phyloP scores from a whole-genome alignment of 2,329 filamentous ascomycete genomes.

The Aspergillus novofumigatus region DNA sequence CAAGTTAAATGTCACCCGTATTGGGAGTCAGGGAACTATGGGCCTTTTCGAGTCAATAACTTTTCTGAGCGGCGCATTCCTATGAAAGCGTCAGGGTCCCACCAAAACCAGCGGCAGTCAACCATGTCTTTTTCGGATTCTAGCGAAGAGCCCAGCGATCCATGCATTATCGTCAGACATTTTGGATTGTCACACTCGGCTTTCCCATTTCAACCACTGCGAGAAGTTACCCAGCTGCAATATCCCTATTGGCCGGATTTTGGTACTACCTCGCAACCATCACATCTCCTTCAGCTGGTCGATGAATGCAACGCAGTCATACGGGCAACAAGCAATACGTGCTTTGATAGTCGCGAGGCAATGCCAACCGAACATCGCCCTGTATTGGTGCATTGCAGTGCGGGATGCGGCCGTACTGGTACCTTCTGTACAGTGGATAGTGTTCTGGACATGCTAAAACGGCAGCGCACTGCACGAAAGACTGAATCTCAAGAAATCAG shows the following conservation, averaged over 20 bases:
- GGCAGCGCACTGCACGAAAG: constrained; percentile 55
- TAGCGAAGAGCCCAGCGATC: constrained; percentile 37
- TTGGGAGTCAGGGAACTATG: constrained; percentile 78
- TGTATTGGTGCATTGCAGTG: constrained; percentile 90
- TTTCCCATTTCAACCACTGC: constrained; percentile 77
- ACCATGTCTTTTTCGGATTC: constrained; percentile 27
- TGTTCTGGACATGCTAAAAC: constrained; percentile 93
- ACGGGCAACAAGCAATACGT: constrained; percentile 31
- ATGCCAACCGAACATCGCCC: constrained; percentile 57
- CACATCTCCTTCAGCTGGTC: constrained; percentile 81
- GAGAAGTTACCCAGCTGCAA: constrained; percentile 91
- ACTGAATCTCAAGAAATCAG: constrained; percentile 11
- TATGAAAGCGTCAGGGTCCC: constrained; percentile 59
- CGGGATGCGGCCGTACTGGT: constrained; percentile 90
- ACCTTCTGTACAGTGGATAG: constrained; percentile 96
- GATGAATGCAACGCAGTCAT: constrained; percentile 74
- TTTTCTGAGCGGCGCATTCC: constrained; percentile 80
- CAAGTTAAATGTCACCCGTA: constrained; percentile 94
- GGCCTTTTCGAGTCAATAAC: constrained; percentile 67
- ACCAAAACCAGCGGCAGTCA: constrained; percentile 29
- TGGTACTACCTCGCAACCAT: constrained; percentile 82
- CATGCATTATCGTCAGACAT: constrained; percentile 78
- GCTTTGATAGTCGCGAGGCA: constrained; percentile 48
- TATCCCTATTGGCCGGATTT: constrained; percentile 98
- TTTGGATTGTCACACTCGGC: constrained; percentile 74